Evolutionary conservation across 1,284 basidiomycete genomes (phyloP), one percentile per base, ranked within the genome.

Genomic region (Malassezia arunalokei): DNA sequence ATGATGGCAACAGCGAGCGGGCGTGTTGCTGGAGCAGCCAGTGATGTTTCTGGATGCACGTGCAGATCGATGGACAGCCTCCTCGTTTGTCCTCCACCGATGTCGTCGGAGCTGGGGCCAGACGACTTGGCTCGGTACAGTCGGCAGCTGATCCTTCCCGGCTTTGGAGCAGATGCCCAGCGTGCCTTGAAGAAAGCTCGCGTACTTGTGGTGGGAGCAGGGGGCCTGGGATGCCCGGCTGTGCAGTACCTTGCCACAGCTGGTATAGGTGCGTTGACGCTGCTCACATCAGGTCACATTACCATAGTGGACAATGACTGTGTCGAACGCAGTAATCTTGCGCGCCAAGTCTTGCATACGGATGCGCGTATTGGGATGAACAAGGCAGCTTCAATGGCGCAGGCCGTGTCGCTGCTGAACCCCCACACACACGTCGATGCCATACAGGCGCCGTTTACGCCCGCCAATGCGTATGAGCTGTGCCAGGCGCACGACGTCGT

Each of bases 191-290:
- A 82, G 54, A 63, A 76, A 6, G 81, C 89, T 0, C 83, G 82
- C 3, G 83, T 94, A 0, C 82, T 84, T 2, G 87, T 98, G 0
- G 81, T 98, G 4, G 94, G 94, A 15, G 92, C 91, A 2, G 94
- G 94, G 0, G 94, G 92, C 3, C 79, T 99, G 6, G 94, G 94
- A 11, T 98, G 94, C 73, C 92, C 94, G 37, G 86, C 87, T 9
- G 77, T 98, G 37, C 88, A 94, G 67, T 95, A 98, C 73, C 81
- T 98, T 8, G 87, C 83, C 6, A 85, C 88, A 6, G 85, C 87
- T 11, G 94, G 94, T 30, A 80, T 98, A 48, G 94, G 91, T 86
- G 63, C 60, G 80, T 51, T 5, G 9, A 12, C 14, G 5, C 8
- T 28, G 14, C 49, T 51, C 17, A 51, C 29, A 27, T 11, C 57